Evolutionary conservation across 805 yeast species (phyloP).

Genomic region (Metschnikowia drakensbergensis): DNA sequence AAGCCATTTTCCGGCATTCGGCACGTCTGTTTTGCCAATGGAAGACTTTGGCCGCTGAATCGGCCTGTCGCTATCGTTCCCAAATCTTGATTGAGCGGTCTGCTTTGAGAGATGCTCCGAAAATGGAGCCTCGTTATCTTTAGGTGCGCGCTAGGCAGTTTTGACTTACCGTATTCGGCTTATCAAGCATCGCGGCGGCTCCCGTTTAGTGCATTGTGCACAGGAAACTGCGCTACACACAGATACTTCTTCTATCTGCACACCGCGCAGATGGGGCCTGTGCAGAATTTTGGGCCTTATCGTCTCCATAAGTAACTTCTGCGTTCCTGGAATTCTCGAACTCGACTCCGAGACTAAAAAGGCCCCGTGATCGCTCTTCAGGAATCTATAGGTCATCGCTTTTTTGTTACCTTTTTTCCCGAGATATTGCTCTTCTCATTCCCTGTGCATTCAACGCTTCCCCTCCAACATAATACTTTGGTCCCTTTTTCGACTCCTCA

Average conservation of each 20-base stretch:
- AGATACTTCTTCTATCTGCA: neutral
- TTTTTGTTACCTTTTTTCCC: neutral
- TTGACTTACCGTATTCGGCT: conserved; percentile 1
- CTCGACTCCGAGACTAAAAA: neutral
- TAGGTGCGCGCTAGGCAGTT: conserved; percentile 1
- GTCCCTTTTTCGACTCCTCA: too few species aligned
- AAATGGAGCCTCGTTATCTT: neutral
- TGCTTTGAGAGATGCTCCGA: too few species aligned
- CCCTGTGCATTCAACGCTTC: too few species aligned
- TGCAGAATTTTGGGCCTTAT: neutral
- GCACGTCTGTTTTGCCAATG: too few species aligned
- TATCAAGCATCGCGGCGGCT: neutral
- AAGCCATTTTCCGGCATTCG: too few species aligned
- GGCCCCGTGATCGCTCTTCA: neutral
- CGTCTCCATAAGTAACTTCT: neutral
- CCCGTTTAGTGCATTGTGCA: neutral
- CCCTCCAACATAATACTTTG: too few species aligned
- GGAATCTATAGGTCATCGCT: too few species aligned
- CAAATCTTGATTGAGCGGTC: too few species aligned
- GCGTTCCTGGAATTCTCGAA: too few species aligned
- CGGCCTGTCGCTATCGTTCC: too few species aligned
- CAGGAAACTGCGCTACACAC: conserved; percentile 3
- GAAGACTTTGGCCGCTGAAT: too few species aligned
- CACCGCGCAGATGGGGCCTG: neutral
- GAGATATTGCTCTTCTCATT: neutral